These are phyloP conservation scores for Phialophora verrucosa DNA, from an alignment of 2,329 filamentous ascomycete genomes.

Conservation along the genomic window DNA sequence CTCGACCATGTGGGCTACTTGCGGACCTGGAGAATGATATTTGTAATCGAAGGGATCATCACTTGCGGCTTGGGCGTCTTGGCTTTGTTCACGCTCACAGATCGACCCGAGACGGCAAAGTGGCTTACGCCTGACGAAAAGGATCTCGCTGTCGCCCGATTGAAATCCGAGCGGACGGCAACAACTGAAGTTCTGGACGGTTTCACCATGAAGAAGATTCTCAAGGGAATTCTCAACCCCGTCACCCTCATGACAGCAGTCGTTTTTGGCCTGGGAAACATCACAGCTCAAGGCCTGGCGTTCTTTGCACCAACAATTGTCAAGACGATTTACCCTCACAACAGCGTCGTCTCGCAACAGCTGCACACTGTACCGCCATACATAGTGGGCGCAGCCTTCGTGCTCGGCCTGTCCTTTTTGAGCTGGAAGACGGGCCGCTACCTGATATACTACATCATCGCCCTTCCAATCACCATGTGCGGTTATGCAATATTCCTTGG, in stretches of 20 bases:
- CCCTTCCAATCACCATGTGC: slow-evolving; percentile 68
- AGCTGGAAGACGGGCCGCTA: slow-evolving; percentile 67
- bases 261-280: slow-evolving; percentile 69
- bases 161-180: slow-evolving; percentile 71
- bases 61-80: slow-evolving; percentile 63
- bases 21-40: slow-evolving; percentile 71
- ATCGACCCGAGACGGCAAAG: slow-evolving; percentile 69
- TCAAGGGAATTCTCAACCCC: slow-evolving; percentile 68
- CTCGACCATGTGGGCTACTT: slow-evolving; percentile 64
- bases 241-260: slow-evolving; percentile 63
- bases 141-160: slow-evolving; percentile 67
- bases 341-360: slow-evolving; percentile 66
- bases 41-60: slow-evolving; percentile 72
- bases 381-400: slow-evolving; percentile 70
- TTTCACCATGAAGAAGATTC: slow-evolving; percentile 63
- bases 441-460: slow-evolving; percentile 64
- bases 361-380: slow-evolving; percentile 74
- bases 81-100: slow-evolving; percentile 68
- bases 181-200: slow-evolving; percentile 68
- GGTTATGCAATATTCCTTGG: slow-evolving; percentile 75
- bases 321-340: slow-evolving; percentile 67
- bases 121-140: slow-evolving; percentile 72
- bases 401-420: slow-evolving; percentile 64
- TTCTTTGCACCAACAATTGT: slow-evolving; percentile 76
- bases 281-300: slow-evolving; percentile 72